Evolutionary conservation across 129 eudicot species (phyloP).

Genomic region (Flaveria trinervia): DNA sequence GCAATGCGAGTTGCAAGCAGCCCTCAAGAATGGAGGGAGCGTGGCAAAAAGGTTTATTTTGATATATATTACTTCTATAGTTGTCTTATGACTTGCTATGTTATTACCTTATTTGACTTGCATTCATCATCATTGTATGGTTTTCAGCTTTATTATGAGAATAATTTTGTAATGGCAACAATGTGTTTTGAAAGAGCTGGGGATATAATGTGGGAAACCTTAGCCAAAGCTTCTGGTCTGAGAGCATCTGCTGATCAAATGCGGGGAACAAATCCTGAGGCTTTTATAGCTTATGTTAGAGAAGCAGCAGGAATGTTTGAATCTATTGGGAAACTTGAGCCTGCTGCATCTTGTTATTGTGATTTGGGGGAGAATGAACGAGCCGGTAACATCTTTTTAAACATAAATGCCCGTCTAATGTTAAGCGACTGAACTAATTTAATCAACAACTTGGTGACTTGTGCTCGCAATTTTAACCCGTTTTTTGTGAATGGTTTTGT

Average conservation of each 20-base stretch:
- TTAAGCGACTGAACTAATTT: neutral
- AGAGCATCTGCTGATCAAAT: conserved; percentile 54
- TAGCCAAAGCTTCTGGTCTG: conserved; percentile 68
- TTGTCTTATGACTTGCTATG: neutral
- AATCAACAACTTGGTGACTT: neutral
- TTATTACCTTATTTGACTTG: neutral
- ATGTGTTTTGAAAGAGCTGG: conserved; percentile 90
- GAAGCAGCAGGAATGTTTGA: conserved; percentile 74
- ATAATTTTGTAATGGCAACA: conserved; percentile 75
- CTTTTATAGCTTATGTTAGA: conserved; percentile 38
- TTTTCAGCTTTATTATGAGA: conserved; percentile 63
- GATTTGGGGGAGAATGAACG: conserved; percentile 65
- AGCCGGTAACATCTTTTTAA: conserved; percentile 52
- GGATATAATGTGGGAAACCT: conserved; percentile 59
- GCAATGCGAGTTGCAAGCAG: conserved; percentile 86
- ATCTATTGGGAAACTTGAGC: conserved; percentile 50
- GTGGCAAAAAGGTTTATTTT: conserved; percentile 57
- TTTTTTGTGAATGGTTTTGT: neutral
- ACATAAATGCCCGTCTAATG: neutral
- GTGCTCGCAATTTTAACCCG: neutral
- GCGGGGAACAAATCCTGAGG: conserved; percentile 46
- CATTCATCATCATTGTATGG: neutral
- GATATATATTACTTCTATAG: neutral
- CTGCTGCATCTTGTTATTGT: conserved; percentile 70
- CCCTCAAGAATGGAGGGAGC: conserved; percentile 73